Evolutionary conservation across 129 eudicot species (phyloP), one percentile per base, ranked within the genome.

Genomic region (Arctium lappa): DNA sequence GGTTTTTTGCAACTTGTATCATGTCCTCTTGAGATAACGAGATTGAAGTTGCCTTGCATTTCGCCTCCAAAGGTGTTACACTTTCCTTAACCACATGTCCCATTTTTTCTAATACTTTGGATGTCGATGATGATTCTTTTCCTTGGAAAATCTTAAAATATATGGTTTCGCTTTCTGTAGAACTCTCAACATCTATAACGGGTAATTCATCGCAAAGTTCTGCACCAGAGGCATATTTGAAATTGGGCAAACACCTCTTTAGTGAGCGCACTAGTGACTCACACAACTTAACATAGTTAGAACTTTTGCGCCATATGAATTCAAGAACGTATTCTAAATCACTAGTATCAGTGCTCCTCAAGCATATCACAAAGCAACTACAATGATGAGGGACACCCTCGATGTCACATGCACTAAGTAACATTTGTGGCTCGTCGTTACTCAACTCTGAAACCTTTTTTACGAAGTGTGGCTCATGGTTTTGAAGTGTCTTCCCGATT

Each of bases 141-240:
- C 48, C 38, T 74, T 81, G 13, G n/a, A 81, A 63, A 73, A 60
- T 27, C 66, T 38, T 60, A 9, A 81, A 56, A 27, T 0, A 34
- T 6, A 5, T 3, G 15, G 22, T 81, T 56, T 22, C 78, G 18
- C 37, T 48, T 10, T 9, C n/a, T 18, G 73, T 18, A 34, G 30
- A 27, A 74, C 8, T 46, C 4, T 27, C 15, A 56, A 38, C 85
- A 30, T 32, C 78, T 3, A 36, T 56, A 72, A 56, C 29, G 62
- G 40, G 0, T 6, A 60, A 73, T 10, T 82, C 40, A 8, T 79
- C 76, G 42, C 33, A 68, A 11, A 79, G 75, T 42, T 42, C 42
- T 27, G 16, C 31, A 38, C 72, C 79, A 12, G 73, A 73, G 62
- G 84, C 53, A 22, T 30, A 31, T 46, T 65, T 81, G 79, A 81